Evolutionary conservation across 257 asterid species (phyloP), one percentile per base, ranked within the genome.

Genomic region (Scutellaria minor): DNA sequence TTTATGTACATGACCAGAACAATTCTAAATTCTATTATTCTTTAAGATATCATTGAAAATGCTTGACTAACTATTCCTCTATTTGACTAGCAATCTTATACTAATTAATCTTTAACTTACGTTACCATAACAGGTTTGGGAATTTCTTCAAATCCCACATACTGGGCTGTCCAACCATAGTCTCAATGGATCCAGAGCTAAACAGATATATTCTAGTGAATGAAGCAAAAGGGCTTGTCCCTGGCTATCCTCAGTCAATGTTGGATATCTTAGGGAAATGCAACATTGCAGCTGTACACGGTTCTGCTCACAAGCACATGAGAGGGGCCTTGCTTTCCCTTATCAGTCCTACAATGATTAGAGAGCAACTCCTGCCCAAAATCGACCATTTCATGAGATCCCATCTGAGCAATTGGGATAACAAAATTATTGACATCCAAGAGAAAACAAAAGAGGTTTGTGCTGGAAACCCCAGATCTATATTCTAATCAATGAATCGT

Each of bases 191-290:
- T 84, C 87, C 96, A 60, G 95, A 85, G 66, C 71, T 94, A 45
- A 94, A 94, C 80, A 82, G 88, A 80, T 91, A 91, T 57, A 89
- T 94, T 51, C 75, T 94, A 7, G 71, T 80, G 78, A 91, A 88
- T 62, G 98, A 91, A 74, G 89, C 96, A 66, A 86, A 88, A 75
- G 98, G 98, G 56, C 86, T 93, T 48, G 87, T 91, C 20, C 97
- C 97, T 40, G 97, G 98, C 20, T 93, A 93, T 77, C 97, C 98
- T 0, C 92, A 88, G 59, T 89, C 98, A 2, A 79, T 86, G 83
- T 14, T 89, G 13, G 96, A 91, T 77, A 85, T 94, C 46, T 74
- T 94, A 58, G 99, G 99, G 10, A 83, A 86, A 79, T 80, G 89
- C 71, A 91, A 91, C 75, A 91, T 94, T 69, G 92, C 90, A 75